phyloP scores from a whole-genome alignment of 2,329 filamentous ascomycete species.

The Stromatinia cepivora region DNA sequence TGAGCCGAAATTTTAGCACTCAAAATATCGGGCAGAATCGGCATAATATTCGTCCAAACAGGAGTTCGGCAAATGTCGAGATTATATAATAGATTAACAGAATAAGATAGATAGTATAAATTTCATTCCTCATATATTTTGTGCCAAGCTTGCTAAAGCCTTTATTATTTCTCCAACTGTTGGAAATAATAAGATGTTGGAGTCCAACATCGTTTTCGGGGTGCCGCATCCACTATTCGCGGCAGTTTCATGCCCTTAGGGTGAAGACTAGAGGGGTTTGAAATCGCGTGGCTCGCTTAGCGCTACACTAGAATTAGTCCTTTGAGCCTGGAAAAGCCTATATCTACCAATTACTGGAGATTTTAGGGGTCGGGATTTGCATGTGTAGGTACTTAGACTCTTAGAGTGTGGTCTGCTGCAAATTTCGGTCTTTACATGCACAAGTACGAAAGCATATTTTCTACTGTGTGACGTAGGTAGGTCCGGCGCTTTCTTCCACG shows the following conservation, averaged over 20 bases:
- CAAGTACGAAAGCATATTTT: background rate
- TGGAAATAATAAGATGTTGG: too few relatives aligned
- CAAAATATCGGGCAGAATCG: too few relatives aligned
- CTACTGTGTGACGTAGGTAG: background rate
- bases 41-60: too few relatives aligned
- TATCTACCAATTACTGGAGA: background rate
- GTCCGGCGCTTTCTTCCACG: background rate
- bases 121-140: background rate
- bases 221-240: background rate
- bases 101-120: background rate
- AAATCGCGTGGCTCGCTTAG: background rate
- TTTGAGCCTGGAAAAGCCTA: background rate
- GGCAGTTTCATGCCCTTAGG: constrained; percentile 4
- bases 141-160: too few relatives aligned
- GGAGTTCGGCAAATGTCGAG: too few relatives aligned
- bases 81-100: background rate
- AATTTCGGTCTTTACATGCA: background rate
- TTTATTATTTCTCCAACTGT: too few relatives aligned
- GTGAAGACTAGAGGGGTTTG: background rate
- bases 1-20: too few relatives aligned
- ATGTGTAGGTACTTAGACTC: too few relatives aligned
- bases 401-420: background rate
- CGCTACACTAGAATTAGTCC: background rate
- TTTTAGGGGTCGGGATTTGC: background rate
- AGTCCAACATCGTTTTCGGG: background rate